Evolutionary conservation across 495 filamentous ascomycete genomes (phyloP), one percentile per base, ranked within the genome.

Genomic region (Choiromyces venosus): DNA sequence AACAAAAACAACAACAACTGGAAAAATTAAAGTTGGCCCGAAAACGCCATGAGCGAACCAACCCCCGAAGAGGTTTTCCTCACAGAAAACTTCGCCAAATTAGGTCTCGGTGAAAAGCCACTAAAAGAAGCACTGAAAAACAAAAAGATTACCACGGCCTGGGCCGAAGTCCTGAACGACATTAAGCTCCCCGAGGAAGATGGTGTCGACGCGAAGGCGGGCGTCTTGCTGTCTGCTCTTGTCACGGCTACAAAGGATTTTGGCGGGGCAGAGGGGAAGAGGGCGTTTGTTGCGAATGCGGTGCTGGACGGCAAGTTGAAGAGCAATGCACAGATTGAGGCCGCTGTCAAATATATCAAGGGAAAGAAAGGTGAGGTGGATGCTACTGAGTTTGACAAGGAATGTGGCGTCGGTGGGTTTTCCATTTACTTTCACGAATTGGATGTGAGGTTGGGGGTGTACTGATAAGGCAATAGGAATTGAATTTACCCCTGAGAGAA

Each of bases 121-220:
- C 73, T 81, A 39, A 74, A 79, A 64, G 79, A 81, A 71, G 79
- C 79, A 19, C 56, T 75, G 38, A 75, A 68, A 64, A 81, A 81
- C 65, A 81, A 81, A 68, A 81, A 81, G 71, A 67, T 81, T 52
- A 68, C 76, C 21, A 25, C 76, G 25, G 65, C 79, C 16, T 81
- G 78, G 75, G 64, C 69, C 12, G 66, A 75, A 46, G 71, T 81
- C 40, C 71, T 81, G 9, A 61, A 12, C 25, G 25, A 33, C 12
- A 61, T 61, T 18, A 2, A 61, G 25, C 25, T 61, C 18, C 52
- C 52, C 12, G 40, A 72, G 25, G 79, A 78, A 70, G 79, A 67
- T n/a, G 44, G 36, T 18, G 66, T 81, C 33, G 73, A 78, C 37
- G 33, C 79, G 6, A 81, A 80, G 37, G 66, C 71, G 12, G 79